Conservation (phyloP, 352 stramenopile species). For the Globisporangium alternatum region DNA sequence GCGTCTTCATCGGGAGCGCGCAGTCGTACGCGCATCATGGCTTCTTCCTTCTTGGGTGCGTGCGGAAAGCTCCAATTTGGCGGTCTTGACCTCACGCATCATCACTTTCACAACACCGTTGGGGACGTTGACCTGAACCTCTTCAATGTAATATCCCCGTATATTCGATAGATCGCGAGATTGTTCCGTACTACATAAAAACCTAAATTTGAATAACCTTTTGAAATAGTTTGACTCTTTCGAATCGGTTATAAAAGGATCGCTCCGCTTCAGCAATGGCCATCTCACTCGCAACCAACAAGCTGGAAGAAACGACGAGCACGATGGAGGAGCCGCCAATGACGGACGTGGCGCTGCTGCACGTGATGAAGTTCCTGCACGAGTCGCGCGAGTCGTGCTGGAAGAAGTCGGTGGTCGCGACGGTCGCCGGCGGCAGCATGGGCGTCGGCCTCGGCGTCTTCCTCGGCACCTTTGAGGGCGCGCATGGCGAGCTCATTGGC, state of each 20-base stretch:
- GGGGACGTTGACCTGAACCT: neutral
- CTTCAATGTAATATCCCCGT: neutral
- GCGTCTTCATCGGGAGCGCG: constrained; percentile 55
- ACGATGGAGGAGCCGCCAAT: constrained; percentile 22
- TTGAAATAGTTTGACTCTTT: neutral
- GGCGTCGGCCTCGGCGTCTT: constrained; percentile 82
- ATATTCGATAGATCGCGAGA: too few relatives aligned
- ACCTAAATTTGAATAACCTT: neutral
- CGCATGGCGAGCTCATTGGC: constrained; percentile 80
- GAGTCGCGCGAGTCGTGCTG: constrained; percentile 81
- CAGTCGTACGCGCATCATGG: constrained; percentile 56
- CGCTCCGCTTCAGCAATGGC: neutral
- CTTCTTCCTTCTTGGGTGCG: neutral
- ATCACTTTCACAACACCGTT: neutral
- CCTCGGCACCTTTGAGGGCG: constrained; percentile 84
- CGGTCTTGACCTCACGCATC: neutral
- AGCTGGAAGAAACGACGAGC: constrained; percentile 13
- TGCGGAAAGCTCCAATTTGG: constrained; percentile 1
- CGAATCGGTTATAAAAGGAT: neutral
- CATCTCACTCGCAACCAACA: neutral
- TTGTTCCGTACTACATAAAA: too few relatives aligned
- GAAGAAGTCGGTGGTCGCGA: constrained; percentile 82
- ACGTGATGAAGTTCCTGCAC: constrained; percentile 67
- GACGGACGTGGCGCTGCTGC: constrained; percentile 38
- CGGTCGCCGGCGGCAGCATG: constrained; percentile 67